A percentile compares a stretch with the other conserved stretches of the same genome.
Evolutionary conservation across 208 protist species (phyloP).

Genomic region (Trypanosomatidae sp.): DNA sequence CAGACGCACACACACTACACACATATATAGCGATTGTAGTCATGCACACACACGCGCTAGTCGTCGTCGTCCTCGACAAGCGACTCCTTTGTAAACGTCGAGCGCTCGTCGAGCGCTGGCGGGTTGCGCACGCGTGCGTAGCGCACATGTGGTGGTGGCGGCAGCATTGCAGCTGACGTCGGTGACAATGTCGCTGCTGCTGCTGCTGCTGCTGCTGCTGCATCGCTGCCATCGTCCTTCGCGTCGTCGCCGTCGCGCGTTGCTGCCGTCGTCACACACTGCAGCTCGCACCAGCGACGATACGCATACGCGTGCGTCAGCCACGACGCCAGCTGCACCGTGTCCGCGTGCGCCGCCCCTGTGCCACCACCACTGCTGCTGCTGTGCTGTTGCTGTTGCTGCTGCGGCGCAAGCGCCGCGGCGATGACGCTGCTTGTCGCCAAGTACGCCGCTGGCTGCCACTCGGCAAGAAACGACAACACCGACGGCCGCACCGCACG

Average conservation of each 20-base stretch:
- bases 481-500: constrained; percentile 28
- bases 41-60: constrained; percentile 7
- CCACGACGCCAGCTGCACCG: too few species aligned
- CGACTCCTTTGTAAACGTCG: constrained; percentile 79
- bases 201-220: constrained; percentile 11
- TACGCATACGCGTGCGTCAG: too few species aligned
- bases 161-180: not conserved
- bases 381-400: not conserved
- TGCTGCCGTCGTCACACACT: constrained; percentile 3
- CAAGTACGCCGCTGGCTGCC: constrained; percentile 37
- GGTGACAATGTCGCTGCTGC: not conserved
- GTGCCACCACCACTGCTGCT: not conserved
- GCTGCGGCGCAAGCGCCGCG: not conserved
- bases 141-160: constrained; percentile 49
- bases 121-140: constrained; percentile 63
- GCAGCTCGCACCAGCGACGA: not conserved
- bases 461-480: constrained; percentile 49
- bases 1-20: constrained; percentile 1
- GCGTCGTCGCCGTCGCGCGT: constrained; percentile 10
- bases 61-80: constrained; percentile 85
- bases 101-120: constrained; percentile 48
- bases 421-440: too few species aligned
- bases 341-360: not conserved
- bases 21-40: constrained; percentile 6
- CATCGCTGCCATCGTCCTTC: constrained; percentile 4